Base-by-base conservation (phyloP, 176 grass and related monocot species). In the Leersia perrieri region DNA sequence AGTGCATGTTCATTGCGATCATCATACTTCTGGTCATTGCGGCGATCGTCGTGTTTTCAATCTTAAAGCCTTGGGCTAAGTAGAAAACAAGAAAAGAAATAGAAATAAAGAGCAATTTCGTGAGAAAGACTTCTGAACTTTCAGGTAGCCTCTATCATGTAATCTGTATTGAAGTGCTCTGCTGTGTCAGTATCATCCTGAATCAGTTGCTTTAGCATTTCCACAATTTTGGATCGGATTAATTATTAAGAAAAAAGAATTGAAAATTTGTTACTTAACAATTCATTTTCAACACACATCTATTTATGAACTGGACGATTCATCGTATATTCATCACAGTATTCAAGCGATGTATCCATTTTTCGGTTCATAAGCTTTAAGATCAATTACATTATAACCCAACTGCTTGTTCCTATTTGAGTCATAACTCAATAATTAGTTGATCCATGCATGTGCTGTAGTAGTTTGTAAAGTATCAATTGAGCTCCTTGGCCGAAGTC, bases 21-120 rank as follows among this genome's bases (percentile, higher is more conserved):
- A 70, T 87, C 34, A 30, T 91, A 32, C 83, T 94, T 18, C 44
- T 94, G 30, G 13, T 67, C 31, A 53, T 87, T 71, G 86, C 75
- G 22, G 30, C 32, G 45, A 68, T 94, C 16, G 34, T 84, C 67
- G 72, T 78, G 33, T 80, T 94, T 53, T 84, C 72, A 1, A 70
- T 91, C 41, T 66, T 86, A 12, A 94, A 89, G 72, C 86, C 92
- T 44, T 94, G 92, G 92, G 79, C 75, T 35, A 88, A 85, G 41
- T 28, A 63, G 60, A 18, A 35, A 29, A 33, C 3, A 12, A 18
- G 41, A 23, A 12, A 1, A n/a, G 5, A 5, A 1, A 66, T 73
- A 45, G 67, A 57, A 3, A 15, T 34, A 40, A 32, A 33, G 13
- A 66, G 41, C 26, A 23, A n/a, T 23, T 57, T 30, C 72, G 42